These are phyloP conservation scores for Pseudogymnoascus sp. DNA, from an alignment of 2,329 filamentous ascomycete genomes.

Conservation along the genomic window DNA sequence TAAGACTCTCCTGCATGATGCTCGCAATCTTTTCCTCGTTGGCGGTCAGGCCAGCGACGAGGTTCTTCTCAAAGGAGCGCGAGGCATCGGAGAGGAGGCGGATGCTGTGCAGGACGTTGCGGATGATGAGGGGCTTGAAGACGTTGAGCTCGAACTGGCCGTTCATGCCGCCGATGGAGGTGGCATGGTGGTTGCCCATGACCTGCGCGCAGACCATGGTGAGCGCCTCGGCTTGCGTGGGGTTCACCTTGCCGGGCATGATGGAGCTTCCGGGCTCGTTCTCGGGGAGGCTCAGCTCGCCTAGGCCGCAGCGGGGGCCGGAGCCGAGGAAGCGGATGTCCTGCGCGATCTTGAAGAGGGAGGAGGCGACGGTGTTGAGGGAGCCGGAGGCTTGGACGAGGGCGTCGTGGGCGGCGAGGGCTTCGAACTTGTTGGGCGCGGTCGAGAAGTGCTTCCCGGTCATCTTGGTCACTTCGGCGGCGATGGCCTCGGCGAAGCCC, in stretches of 20 bases:
- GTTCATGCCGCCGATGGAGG: constrained; percentile 91
- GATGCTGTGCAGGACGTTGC: constrained; percentile 87
- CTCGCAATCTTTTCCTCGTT: constrained; percentile 87
- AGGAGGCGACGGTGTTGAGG: constrained; percentile 84
- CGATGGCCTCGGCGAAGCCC: constrained; percentile 91
- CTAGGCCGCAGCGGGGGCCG: constrained; percentile 89
- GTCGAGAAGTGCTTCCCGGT: constrained; percentile 91
- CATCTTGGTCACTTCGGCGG: constrained; percentile 82
- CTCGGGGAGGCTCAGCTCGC: constrained; percentile 87
- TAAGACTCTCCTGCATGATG: constrained; percentile 91
- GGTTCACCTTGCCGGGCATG: constrained; percentile 99
- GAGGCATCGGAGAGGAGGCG: constrained; percentile 86
- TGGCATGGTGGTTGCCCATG: constrained; percentile 92
- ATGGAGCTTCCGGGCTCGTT: constrained; percentile 97
- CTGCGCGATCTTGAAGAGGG: constrained; percentile 96
- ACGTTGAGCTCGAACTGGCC: constrained; percentile 99
- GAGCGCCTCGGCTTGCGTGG: constrained; percentile 93
- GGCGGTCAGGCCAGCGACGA: constrained; percentile 78
- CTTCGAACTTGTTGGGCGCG: constrained; percentile 98
- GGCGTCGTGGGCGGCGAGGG: constrained; percentile 90
- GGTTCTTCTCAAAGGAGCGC: constrained; percentile 89
- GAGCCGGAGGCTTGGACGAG: constrained; percentile 89
- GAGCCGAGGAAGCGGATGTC: constrained; percentile 96
- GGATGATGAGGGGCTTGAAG: constrained; percentile 95
- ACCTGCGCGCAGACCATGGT: constrained; percentile 98